Percentiles rank a stretch among this genome's conserved stretches.
phyloP scores from a whole-genome alignment of 345 rosid genomes.

The Salix viminalis region DNA sequence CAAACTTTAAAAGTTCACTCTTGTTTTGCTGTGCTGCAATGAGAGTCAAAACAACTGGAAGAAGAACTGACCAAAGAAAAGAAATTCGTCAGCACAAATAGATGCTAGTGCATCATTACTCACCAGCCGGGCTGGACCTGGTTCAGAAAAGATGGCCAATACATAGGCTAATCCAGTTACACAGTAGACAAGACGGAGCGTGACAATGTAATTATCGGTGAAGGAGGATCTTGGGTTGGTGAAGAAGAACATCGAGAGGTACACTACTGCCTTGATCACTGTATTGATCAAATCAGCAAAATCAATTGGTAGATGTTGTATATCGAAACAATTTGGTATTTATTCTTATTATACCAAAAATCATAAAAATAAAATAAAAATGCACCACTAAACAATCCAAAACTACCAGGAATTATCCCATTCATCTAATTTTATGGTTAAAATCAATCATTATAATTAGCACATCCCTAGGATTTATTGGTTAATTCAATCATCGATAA shows the following conservation, averaged over 20 bases:
- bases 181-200: conserved; percentile 90
- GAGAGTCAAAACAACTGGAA: conserved; percentile 92
- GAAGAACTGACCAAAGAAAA: conserved; percentile 74
- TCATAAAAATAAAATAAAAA: no score
- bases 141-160: conserved; percentile 76
- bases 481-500: no score
- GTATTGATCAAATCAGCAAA: conserved; percentile 33
- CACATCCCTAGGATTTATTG: no score
- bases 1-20: conserved; percentile 31
- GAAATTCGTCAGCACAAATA: conserved; percentile 8
- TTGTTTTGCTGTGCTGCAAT: conserved; percentile 53
- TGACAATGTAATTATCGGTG: conserved; percentile 63
- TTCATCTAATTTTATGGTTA: no score
- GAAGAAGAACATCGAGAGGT: conserved; percentile 92
- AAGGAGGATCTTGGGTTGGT: conserved; percentile 85
- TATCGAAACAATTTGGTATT: no score
- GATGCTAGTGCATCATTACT: conserved; percentile 26
- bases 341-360: neutral
- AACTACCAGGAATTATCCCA: no score
- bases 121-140: conserved; percentile 88
- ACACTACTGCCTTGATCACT: conserved; percentile 77
- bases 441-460: no score
- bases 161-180: conserved; percentile 88
- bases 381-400: no score
- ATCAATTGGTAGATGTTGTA: neutral